Percentiles rank a stretch among this genome's conserved stretches.
These are phyloP conservation scores for Geosmithia flava DNA, from an alignment of 2,329 filamentous ascomycete species.

Conservation along the genomic window DNA sequence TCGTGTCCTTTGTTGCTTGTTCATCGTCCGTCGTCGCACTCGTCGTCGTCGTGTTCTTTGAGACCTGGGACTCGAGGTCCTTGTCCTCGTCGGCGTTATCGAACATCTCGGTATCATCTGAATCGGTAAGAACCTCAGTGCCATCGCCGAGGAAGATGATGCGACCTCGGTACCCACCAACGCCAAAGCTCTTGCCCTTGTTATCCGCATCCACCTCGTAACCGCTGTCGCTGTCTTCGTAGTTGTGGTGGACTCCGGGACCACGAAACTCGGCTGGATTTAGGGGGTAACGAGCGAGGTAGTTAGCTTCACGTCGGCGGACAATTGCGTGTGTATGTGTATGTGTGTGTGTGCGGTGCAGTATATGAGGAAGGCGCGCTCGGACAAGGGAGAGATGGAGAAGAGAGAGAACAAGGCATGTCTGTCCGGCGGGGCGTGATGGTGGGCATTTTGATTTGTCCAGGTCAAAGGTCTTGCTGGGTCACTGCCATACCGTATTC, in stretches of 20 bases:
- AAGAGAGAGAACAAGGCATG: not conserved
- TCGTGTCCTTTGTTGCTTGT: not conserved
- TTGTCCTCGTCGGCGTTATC: constrained; percentile 77
- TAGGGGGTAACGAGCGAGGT: not conserved
- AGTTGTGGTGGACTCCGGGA: constrained; percentile 70
- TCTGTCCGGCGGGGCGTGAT: not conserved
- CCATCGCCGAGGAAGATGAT: constrained; percentile 95
- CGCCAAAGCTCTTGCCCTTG: constrained; percentile 48
- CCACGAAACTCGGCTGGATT: constrained; percentile 69
- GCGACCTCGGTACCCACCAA: constrained; percentile 64
- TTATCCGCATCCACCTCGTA: constrained; percentile 66
- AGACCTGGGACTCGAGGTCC: constrained; percentile 73
- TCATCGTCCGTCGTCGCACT: constrained; percentile 7
- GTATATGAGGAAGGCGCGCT: not conserved
- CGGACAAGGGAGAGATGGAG: not conserved
- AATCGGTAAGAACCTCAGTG: constrained; percentile 81
- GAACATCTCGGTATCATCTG: constrained; percentile 87
- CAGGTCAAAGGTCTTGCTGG: not conserved
- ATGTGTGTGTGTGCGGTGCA: not conserved
- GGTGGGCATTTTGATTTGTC: not conserved
- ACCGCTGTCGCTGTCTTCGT: constrained; percentile 66
- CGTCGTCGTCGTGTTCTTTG: constrained; percentile 34
- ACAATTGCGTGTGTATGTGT: not conserved
- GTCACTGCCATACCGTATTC: constrained; percentile 79
- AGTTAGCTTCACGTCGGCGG: constrained; percentile 11